These are phyloP conservation scores for Pisolithus albus DNA, from an alignment of 768 basidiomycete genomes.

Conservation along the genomic window DNA sequence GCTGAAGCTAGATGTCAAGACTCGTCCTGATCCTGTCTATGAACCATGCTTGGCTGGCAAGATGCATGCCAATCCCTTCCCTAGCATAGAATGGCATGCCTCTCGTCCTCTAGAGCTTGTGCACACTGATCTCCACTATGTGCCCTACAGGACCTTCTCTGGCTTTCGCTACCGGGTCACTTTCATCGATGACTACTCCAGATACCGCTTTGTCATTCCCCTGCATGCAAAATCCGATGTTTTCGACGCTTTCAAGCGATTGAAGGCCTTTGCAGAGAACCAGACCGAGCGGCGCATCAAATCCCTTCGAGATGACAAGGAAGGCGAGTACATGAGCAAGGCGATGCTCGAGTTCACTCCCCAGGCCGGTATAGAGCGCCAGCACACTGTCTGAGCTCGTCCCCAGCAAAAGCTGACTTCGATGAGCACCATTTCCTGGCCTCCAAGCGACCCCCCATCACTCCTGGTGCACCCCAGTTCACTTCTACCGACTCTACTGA, in stretches of 20 bases:
- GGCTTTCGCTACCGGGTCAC: constrained; percentile 7
- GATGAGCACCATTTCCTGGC: too few species aligned
- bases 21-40: constrained; percentile 14
- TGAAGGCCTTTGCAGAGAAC: constrained; percentile 26
- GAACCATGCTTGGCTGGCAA: constrained; percentile 16
- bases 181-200: constrained; percentile 5
- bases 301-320: constrained; percentile 17
- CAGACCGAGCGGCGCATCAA: constrained; percentile 11
- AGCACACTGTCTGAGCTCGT: constrained; percentile 7
- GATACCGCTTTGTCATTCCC: constrained; percentile 14
- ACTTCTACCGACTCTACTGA: too few species aligned
- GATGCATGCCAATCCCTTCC: constrained; percentile 16
- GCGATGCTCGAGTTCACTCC: constrained; percentile 8
- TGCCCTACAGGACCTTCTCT: constrained; percentile 2
- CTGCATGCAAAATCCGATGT: constrained; percentile 17
- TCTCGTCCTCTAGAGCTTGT: constrained; percentile 11
- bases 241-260: constrained; percentile 21
- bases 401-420: constrained; percentile 8
- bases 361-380: constrained; percentile 13
- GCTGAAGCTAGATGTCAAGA: constrained; percentile 6
- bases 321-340: constrained; percentile 19
- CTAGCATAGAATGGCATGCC: constrained; percentile 6
- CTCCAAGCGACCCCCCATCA: too few species aligned
- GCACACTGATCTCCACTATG: constrained; percentile 20
- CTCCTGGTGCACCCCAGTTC: too few species aligned